Evolutionary conservation across 192 early-diverging fungal species (phyloP).

Genomic region (Coemansia pectinata): DNA sequence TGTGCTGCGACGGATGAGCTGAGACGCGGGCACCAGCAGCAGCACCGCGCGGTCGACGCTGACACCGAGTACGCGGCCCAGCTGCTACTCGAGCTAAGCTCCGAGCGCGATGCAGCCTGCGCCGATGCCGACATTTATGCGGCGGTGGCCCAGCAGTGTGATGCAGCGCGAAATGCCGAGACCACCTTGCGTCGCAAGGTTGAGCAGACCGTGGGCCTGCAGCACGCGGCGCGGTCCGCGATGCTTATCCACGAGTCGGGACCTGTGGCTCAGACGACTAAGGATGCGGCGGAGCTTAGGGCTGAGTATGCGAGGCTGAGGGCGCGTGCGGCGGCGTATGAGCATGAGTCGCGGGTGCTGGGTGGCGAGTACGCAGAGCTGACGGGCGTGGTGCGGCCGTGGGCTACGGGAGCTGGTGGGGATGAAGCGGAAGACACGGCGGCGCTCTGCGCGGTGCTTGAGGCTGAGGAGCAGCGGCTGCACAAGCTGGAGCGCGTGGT

Average conservation of each 20-base stretch:
- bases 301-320: conserved; percentile 36
- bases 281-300: conserved; percentile 9
- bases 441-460: conserved; percentile 30
- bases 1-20: conserved; percentile 20
- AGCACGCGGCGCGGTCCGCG: conserved; percentile 24
- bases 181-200: conserved; percentile 18
- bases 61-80: conserved; percentile 44
- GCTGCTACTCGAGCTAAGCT: conserved; percentile 46
- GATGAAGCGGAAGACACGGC: conserved; percentile 35
- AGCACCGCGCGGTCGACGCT: conserved; percentile 18
- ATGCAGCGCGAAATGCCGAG: conserved; percentile 10
- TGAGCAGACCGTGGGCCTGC: conserved; percentile 28
- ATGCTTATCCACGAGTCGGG: conserved; percentile 1
- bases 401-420: conserved; percentile 16
- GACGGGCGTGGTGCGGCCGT: conserved; percentile 31
- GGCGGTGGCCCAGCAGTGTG: conserved; percentile 6
- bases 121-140: background rate
- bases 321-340: conserved; percentile 12
- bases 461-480: conserved; percentile 41
- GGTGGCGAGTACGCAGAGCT: conserved; percentile 45
- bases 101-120: conserved; percentile 30
- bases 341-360: conserved; percentile 22
- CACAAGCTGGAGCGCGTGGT: conserved; percentile 55
- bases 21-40: conserved; percentile 25
- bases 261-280: background rate